phyloP scores from a whole-genome alignment of 2,329 filamentous ascomycete genomes.

The Colletotrichum sp. region DNA sequence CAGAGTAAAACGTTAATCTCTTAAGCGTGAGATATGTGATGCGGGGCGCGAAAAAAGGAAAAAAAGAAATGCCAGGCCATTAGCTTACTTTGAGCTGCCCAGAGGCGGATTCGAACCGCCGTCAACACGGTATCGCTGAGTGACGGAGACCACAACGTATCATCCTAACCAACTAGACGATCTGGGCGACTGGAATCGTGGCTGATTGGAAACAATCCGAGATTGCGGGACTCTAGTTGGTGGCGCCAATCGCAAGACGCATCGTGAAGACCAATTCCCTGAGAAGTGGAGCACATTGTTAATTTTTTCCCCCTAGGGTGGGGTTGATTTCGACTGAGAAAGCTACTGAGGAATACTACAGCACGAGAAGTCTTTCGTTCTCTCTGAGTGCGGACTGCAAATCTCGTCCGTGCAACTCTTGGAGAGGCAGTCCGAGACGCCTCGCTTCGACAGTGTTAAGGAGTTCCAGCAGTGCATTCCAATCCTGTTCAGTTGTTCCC shows the following conservation, averaged over 20 bases:
- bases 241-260: neutral
- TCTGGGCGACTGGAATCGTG: neutral
- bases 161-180: constrained; percentile 11
- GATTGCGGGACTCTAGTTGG: neutral
- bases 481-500: neutral
- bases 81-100: neutral
- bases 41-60: neutral
- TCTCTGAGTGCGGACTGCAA: neutral
- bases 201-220: neutral
- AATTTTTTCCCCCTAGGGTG: neutral
- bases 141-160: constrained; percentile 6
- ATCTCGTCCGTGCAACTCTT: neutral
- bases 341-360: neutral
- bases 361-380: neutral
- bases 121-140: constrained; percentile 2
- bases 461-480: neutral
- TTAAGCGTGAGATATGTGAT: neutral
- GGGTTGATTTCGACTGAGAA: neutral
- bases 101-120: constrained; percentile 11
- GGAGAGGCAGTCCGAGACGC: neutral
- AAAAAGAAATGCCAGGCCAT: neutral
- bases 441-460: neutral
- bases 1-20: neutral
- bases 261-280: neutral
- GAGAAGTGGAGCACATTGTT: neutral